phyloP scores from a whole-genome alignment of 805 yeast species.

The Candida ficus region DNA sequence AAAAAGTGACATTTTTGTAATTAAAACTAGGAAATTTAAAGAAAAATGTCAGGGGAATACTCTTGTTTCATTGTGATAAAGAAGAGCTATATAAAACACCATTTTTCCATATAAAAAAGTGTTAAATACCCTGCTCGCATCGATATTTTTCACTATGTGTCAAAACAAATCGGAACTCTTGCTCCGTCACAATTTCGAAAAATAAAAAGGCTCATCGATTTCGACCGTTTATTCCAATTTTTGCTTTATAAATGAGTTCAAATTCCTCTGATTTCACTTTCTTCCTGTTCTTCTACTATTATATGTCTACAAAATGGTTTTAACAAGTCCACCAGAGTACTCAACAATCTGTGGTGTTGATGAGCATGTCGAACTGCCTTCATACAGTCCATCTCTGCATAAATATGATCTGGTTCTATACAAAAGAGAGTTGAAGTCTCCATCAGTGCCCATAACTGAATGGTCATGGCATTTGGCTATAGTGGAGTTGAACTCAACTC shows the following conservation, averaged over 20 bases:
- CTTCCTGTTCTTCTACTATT: too few relatives aligned
- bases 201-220: not conserved
- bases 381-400: conserved; percentile 5
- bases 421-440: conserved; percentile 10
- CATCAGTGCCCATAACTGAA: conserved; percentile 7
- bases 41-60: too few relatives aligned
- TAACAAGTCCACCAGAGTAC: not conserved
- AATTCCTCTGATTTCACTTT: too few relatives aligned
- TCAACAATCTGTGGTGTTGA: not conserved
- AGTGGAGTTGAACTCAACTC: conserved; percentile 13
- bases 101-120: too few relatives aligned
- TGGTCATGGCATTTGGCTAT: conserved; percentile 11
- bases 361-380: conserved; percentile 1
- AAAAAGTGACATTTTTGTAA: too few relatives aligned
- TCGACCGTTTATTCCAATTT: not conserved
- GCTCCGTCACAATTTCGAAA: not conserved
- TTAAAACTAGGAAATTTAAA: too few relatives aligned
- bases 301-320: too few relatives aligned
- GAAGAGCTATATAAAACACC: too few relatives aligned
- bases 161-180: not conserved
- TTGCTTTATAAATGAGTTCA: too few relatives aligned
- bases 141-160: too few relatives aligned
- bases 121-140: too few relatives aligned
- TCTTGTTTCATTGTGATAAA: too few relatives aligned
- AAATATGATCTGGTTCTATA: conserved; percentile 4